phyloP scores from a whole-genome alignment of 306 rosid genomes.

The Malus sylvestris region DNA sequence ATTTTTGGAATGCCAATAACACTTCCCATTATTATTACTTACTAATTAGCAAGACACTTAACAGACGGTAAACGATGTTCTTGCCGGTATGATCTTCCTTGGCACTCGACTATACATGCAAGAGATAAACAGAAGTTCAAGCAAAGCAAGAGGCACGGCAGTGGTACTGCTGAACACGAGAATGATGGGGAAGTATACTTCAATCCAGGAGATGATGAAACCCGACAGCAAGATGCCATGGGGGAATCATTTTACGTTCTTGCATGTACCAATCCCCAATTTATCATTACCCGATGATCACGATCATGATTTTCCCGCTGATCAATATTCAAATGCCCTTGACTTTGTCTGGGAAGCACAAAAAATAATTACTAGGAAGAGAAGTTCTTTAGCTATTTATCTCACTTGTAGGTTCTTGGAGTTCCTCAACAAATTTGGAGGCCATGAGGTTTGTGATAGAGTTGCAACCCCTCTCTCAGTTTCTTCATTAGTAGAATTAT shows the following conservation, averaged over 20 bases:
- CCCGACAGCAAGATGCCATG: slow-evolving; percentile 21
- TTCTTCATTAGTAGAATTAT: not conserved
- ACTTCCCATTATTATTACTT: not conserved
- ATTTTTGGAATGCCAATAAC: too few relatives aligned
- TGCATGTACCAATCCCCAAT: slow-evolving; percentile 38
- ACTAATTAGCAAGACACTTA: not conserved
- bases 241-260: slow-evolving; percentile 44
- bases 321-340: slow-evolving; percentile 17
- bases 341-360: slow-evolving; percentile 34
- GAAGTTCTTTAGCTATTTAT: slow-evolving; percentile 19
- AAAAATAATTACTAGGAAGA: slow-evolving; percentile 23
- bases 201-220: slow-evolving; percentile 42
- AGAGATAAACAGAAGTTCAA: slow-evolving; percentile 23
- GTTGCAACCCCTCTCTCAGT: too few relatives aligned
- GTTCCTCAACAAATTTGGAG: slow-evolving; percentile 28
- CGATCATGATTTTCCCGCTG: not conserved
- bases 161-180: slow-evolving; percentile 35
- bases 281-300: not conserved
- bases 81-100: slow-evolving; percentile 33
- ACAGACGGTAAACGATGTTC: slow-evolving; percentile 39
- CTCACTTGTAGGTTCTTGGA: slow-evolving; percentile 27
- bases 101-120: slow-evolving; percentile 46
- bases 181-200: slow-evolving; percentile 28
- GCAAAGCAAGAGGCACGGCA: slow-evolving; percentile 24
- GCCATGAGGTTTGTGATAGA: slow-evolving; percentile 27